Percentiles rank a stretch among this genome's conserved stretches.
These are phyloP conservation scores for Acarospora socialis DNA, from an alignment of 2,329 filamentous ascomycete species.

Conservation along the genomic window DNA sequence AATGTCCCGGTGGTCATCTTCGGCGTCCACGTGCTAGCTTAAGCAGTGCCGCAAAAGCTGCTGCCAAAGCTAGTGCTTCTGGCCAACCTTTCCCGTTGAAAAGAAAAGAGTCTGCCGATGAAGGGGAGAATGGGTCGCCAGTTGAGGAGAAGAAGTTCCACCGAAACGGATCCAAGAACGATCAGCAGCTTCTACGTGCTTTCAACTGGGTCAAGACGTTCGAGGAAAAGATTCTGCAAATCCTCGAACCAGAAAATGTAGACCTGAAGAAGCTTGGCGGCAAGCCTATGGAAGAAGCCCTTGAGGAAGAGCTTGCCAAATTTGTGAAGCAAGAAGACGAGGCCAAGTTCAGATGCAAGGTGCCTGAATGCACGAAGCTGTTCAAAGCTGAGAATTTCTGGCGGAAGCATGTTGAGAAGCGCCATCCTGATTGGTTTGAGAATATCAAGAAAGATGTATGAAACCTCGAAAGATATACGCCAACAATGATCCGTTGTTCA, in stretches of 20 bases:
- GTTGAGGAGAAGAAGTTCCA: conserved; percentile 60
- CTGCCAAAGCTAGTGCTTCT: conserved; percentile 68
- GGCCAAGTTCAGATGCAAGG: conserved; percentile 91
- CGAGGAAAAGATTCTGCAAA: conserved; percentile 88
- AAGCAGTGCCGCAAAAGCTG: conserved; percentile 66
- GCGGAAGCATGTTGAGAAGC: conserved; percentile 95
- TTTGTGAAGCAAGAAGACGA: conserved; percentile 96
- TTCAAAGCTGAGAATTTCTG: conserved; percentile 98
- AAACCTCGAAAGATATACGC: conserved; percentile 15
- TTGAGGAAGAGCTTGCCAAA: conserved; percentile 74
- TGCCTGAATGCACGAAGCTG: conserved; percentile 87
- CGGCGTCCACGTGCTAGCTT: conserved; percentile 78
- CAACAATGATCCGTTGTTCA: no score
- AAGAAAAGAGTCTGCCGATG: conserved; percentile 49
- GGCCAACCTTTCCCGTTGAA: conserved; percentile 75
- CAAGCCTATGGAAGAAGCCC: conserved; percentile 67
- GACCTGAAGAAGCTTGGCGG: conserved; percentile 87
- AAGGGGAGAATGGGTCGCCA: conserved; percentile 51
- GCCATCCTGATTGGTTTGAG: conserved; percentile 78
- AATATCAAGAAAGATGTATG: conserved; percentile 69
- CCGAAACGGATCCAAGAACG: conserved; percentile 57
- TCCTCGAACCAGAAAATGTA: conserved; percentile 76
- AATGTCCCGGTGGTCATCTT: conserved; percentile 94
- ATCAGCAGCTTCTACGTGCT: conserved; percentile 83
- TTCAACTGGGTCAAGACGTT: conserved; percentile 99